A percentile compares a stretch with the other conserved stretches of the same genome.
Conservation (phyloP, 768 basidiomycete species). For the Agaricus subrufescens region DNA sequence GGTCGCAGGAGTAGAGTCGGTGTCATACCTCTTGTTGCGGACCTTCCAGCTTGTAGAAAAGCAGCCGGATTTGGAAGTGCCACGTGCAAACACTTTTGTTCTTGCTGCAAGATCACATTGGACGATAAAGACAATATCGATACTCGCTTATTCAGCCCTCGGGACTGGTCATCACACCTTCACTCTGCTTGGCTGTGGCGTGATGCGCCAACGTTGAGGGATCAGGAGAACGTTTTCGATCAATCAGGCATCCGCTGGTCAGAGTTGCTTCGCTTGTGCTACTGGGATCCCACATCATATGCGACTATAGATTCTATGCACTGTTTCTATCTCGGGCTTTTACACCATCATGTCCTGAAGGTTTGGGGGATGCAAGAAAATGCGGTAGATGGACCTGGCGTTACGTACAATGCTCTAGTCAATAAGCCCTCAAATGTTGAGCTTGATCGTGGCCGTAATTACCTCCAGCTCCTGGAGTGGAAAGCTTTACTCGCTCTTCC, state of each 20-base stretch:
- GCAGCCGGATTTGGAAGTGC: conserved; percentile 18
- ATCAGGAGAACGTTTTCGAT: not conserved
- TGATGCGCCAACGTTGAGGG: conserved; percentile 1
- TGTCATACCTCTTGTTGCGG: conserved; percentile 27
- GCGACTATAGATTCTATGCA: conserved; percentile 16
- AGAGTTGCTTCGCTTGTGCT: conserved; percentile 8
- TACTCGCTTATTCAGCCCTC: not conserved
- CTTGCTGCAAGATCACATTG: conserved; percentile 1
- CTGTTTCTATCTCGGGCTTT: conserved; percentile 7
- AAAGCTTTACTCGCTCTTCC: not conserved
- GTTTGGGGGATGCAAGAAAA: conserved; percentile 12
- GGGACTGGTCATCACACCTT: not conserved
- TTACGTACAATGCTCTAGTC: not conserved
- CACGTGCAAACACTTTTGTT: conserved; percentile 8
- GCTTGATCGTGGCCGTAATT: not conserved
- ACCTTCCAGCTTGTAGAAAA: conserved; percentile 26
- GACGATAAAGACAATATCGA: conserved; percentile 4
- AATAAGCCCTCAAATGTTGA: not conserved
- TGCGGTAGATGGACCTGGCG: conserved; percentile 4
- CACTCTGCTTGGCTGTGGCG: not conserved
- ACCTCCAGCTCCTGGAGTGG: no score
- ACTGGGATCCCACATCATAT: conserved; percentile 12
- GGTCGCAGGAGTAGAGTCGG: conserved; percentile 13
- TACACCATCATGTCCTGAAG: conserved; percentile 9
- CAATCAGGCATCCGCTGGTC: conserved; percentile 11